These are phyloP conservation scores for Pythium utonaiense DNA, from an alignment of 352 stramenopile species.

Conservation along the genomic window DNA sequence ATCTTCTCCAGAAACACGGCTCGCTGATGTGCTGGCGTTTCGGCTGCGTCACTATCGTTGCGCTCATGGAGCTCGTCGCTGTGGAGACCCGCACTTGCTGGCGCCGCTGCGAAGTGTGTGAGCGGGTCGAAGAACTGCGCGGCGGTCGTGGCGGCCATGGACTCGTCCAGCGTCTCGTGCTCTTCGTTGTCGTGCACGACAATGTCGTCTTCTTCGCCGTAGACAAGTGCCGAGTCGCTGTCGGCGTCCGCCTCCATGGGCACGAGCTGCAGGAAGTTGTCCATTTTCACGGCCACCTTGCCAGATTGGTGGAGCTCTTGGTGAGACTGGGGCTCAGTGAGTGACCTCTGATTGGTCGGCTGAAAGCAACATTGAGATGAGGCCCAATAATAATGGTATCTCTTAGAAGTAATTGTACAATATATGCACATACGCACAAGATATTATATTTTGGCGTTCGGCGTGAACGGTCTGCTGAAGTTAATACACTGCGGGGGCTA, in stretches of 20 bases:
- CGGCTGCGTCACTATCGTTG: neutral
- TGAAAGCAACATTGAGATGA: no score
- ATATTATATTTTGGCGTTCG: no score
- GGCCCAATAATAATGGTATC: no score
- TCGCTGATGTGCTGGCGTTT: conserved; percentile 36
- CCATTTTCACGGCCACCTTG: conserved; percentile 35
- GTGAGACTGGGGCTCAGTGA: no score
- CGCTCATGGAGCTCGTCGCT: neutral
- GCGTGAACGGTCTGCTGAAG: no score
- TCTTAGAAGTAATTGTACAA: no score
- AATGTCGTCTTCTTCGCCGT: conserved; percentile 45
- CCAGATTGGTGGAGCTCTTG: no score
- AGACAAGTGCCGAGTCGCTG: conserved; percentile 40
- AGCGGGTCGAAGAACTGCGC: conserved; percentile 21
- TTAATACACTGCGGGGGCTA: no score
- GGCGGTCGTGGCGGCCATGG: conserved; percentile 10
- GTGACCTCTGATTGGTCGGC: no score
- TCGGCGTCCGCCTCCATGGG: conserved; percentile 33
- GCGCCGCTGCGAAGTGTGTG: conserved; percentile 1
- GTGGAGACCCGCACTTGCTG: neutral
- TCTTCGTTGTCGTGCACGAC: conserved; percentile 22
- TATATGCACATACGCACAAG: no score
- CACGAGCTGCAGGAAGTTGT: conserved; percentile 63
- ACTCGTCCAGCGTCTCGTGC: conserved; percentile 28
- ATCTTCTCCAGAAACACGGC: conserved; percentile 38